Conservation (phyloP, 1,284 basidiomycete species). For the Marasmius tenuissimus region DNA sequence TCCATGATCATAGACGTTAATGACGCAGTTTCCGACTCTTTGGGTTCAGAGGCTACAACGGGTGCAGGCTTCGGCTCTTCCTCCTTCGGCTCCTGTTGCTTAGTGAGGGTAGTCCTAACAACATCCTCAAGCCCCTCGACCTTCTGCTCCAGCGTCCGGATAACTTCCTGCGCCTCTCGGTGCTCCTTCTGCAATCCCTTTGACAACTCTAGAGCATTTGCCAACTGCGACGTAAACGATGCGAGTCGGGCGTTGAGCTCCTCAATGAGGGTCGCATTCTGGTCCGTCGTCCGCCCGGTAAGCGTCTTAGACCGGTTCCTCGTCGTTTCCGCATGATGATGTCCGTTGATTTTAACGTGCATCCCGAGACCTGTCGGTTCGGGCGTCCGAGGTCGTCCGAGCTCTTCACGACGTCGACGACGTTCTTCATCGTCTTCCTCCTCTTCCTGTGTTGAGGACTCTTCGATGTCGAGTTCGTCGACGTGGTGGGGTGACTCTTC, state of each 20-base stretch:
- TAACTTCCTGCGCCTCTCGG: slow-evolving; percentile 74
- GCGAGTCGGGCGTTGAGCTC: slow-evolving; percentile 76
- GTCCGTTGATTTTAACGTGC: slow-evolving; percentile 28
- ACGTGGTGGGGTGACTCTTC: slow-evolving; percentile 28
- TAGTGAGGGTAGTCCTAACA: slow-evolving; percentile 43
- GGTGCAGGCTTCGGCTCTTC: slow-evolving; percentile 20
- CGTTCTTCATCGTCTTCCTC: slow-evolving; percentile 43
- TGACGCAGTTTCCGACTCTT: slow-evolving; percentile 42
- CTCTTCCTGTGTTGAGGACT: slow-evolving; percentile 27
- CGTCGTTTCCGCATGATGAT: slow-evolving; percentile 25
- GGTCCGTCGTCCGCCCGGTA: slow-evolving; percentile 16
- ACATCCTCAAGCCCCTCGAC: slow-evolving; percentile 59
- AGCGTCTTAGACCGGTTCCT: slow-evolving; percentile 22
- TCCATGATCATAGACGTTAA: slow-evolving; percentile 56
- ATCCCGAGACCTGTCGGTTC: slow-evolving; percentile 74
- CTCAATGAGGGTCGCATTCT: slow-evolving; percentile 36
- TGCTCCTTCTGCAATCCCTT: slow-evolving; percentile 80
- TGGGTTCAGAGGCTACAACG: slow-evolving; percentile 23
- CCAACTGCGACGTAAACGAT: slow-evolving; percentile 73
- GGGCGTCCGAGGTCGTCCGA: slow-evolving; percentile 71
- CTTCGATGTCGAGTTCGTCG: slow-evolving; percentile 26
- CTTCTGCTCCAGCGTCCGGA: slow-evolving; percentile 74
- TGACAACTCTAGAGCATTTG: slow-evolving; percentile 76
- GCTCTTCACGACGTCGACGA: slow-evolving; percentile 51
- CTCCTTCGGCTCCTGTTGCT: slow-evolving; percentile 26